Conservation (phyloP, 2,329 filamentous ascomycete species). For the Aspergillus japonicus region DNA sequence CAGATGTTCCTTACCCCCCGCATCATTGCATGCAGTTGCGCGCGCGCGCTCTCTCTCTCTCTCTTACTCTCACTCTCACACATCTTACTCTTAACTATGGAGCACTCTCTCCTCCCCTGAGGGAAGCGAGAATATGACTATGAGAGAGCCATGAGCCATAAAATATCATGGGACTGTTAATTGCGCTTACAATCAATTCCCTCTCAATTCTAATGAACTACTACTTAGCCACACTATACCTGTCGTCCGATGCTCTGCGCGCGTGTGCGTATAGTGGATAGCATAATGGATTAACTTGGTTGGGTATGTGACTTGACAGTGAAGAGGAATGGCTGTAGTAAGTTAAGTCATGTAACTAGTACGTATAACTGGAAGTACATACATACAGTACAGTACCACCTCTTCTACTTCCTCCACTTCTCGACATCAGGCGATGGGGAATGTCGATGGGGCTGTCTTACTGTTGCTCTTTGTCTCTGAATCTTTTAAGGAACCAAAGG, state of each 20-base stretch:
- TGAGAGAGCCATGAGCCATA: background rate
- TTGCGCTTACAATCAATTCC: background rate
- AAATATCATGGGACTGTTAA: background rate
- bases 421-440: background rate
- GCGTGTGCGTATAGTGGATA: background rate
- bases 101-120: background rate
- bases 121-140: background rate
- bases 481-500: background rate
- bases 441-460: background rate
- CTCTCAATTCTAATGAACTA: background rate
- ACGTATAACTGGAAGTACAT: background rate
- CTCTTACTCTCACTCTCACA: background rate
- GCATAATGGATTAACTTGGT: background rate
- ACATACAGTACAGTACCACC: background rate
- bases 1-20: slow-evolving; percentile 28
- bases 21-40: slow-evolving; percentile 21
- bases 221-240: background rate
- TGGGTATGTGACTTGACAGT: background rate
- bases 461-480: background rate
- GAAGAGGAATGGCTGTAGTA: background rate
- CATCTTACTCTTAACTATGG: background rate
- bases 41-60: slow-evolving; percentile 4
- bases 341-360: too few species aligned
- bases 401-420: background rate
- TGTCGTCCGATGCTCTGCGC: background rate